Percentiles rank a stretch among this genome's conserved stretches.
Evolutionary conservation across 73 alveolate genomes (phyloP).

Genomic region (Effrenium voratum): DNA sequence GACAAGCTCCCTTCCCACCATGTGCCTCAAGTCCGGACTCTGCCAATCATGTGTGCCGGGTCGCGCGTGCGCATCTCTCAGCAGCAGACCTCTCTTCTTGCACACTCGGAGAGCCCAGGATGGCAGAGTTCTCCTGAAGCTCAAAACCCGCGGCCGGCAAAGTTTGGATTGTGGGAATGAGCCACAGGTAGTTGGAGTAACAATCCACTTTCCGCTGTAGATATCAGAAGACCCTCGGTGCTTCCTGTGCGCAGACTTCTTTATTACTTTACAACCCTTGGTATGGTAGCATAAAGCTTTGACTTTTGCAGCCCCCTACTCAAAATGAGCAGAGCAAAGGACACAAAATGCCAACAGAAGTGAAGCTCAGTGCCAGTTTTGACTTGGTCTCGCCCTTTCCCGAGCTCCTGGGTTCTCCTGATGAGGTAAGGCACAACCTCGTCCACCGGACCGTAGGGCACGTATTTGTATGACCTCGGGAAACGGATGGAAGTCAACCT

Average conservation of each 20-base stretch:
- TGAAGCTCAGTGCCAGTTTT: not conserved
- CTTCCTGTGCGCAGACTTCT: too few relatives aligned
- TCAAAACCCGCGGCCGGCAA: not conserved
- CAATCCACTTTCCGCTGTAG: too few relatives aligned
- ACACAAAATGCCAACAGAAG: too few relatives aligned
- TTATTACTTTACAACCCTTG: too few relatives aligned
- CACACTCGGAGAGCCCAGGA: conserved; percentile 59
- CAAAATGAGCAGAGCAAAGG: too few relatives aligned
- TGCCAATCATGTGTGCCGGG: not conserved
- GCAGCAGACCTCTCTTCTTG: conserved; percentile 40
- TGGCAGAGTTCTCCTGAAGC: conserved; percentile 55
- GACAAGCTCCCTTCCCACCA: conserved; percentile 56
- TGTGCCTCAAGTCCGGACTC: not conserved
- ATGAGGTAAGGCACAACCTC: conserved; percentile 96
- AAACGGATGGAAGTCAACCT: too few relatives aligned
- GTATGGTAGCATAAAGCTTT: too few relatives aligned
- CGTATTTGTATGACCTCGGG: conserved; percentile 95
- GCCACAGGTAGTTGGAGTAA: too few relatives aligned
- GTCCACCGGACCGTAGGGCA: conserved; percentile 97
- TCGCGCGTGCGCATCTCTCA: not conserved
- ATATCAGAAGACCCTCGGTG: too few relatives aligned
- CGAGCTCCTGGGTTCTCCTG: conserved; percentile 96
- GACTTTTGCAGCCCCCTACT: too few relatives aligned
- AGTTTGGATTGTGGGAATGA: not conserved
- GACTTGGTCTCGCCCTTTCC: not conserved